Evolutionary conservation across 2,329 filamentous ascomycete species (phyloP).

Genomic region (Fusarium tjaetaba): DNA sequence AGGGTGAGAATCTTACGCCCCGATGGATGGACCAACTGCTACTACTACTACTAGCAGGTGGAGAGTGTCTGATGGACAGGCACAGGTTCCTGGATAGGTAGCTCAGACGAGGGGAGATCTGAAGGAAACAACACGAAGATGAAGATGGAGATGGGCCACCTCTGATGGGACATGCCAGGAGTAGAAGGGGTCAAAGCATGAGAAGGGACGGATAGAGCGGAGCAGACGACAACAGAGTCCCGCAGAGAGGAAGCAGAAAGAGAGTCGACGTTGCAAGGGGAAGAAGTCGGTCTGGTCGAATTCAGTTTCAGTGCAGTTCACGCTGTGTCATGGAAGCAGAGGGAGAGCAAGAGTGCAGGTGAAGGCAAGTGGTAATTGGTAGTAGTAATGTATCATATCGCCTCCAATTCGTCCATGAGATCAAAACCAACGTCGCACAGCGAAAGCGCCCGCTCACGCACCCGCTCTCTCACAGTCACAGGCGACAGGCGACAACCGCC

Average conservation of each 20-base stretch:
- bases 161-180: conserved; percentile 35
- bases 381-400: conserved; percentile 17
- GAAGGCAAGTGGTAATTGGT: conserved; percentile 1
- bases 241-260: neutral
- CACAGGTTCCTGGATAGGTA: conserved; percentile 25
- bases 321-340: conserved; percentile 6
- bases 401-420: conserved; percentile 12
- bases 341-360: neutral
- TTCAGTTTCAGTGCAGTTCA: neutral
- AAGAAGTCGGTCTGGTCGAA: conserved; percentile 18
- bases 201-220: conserved; percentile 12
- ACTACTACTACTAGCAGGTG: conserved; percentile 33
- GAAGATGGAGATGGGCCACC: conserved; percentile 27
- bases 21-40: conserved; percentile 10
- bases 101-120: conserved; percentile 32
- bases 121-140: conserved; percentile 29
- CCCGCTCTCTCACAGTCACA: neutral
- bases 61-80: conserved; percentile 38
- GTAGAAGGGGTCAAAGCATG: conserved; percentile 10
- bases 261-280: conserved; percentile 30
- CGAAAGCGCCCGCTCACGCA: conserved; percentile 10
- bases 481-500: conserved; percentile 36
- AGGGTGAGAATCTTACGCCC: conserved; percentile 40
- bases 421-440: conserved; percentile 41
- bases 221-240: conserved; percentile 12